These are phyloP conservation scores for Exophiala spinifera DNA, from an alignment of 2,329 filamentous ascomycete species.

Conservation along the genomic window DNA sequence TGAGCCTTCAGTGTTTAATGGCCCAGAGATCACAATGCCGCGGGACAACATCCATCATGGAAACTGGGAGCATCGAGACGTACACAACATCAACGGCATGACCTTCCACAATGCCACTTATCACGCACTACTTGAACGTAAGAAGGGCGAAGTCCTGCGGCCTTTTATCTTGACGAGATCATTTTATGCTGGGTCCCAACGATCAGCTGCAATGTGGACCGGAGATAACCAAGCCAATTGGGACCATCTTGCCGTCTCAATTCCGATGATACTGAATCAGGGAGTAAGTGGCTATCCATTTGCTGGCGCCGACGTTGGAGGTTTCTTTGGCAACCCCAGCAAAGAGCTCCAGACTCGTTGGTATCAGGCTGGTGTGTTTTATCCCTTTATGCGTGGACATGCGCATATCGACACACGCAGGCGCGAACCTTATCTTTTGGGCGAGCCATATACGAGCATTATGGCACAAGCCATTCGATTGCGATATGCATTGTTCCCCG, in stretches of 20 bases:
- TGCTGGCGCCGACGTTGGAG: constrained; percentile 89
- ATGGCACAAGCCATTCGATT: constrained; percentile 84
- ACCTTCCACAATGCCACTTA: constrained; percentile 95
- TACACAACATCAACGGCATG: constrained; percentile 94
- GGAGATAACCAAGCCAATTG: constrained; percentile 94
- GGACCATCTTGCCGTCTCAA: constrained; percentile 81
- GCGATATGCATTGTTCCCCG: constrained; percentile 82
- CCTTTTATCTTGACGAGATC: constrained; percentile 92
- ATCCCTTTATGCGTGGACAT: constrained; percentile 96
- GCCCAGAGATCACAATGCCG: constrained; percentile 96
- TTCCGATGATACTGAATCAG: constrained; percentile 91
- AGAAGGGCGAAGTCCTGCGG: constrained; percentile 77
- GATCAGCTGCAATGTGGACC: constrained; percentile 95
- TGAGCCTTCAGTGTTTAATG: constrained; percentile 97
- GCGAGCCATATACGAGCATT: constrained; percentile 80
- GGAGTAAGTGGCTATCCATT: constrained; percentile 93
- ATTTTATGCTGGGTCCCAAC: constrained; percentile 88
- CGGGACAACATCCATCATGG: constrained; percentile 93
- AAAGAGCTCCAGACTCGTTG: constrained; percentile 88
- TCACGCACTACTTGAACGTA: constrained; percentile 76
- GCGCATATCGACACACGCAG: constrained; percentile 95
- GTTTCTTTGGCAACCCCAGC: constrained; percentile 95
- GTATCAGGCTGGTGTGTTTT: constrained; percentile 96
- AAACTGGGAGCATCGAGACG: constrained; percentile 92
- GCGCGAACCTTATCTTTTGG: constrained; percentile 84